Base-by-base conservation (phyloP, 2,329 filamentous ascomycete genomes). In the Sporothrix mexicana region DNA sequence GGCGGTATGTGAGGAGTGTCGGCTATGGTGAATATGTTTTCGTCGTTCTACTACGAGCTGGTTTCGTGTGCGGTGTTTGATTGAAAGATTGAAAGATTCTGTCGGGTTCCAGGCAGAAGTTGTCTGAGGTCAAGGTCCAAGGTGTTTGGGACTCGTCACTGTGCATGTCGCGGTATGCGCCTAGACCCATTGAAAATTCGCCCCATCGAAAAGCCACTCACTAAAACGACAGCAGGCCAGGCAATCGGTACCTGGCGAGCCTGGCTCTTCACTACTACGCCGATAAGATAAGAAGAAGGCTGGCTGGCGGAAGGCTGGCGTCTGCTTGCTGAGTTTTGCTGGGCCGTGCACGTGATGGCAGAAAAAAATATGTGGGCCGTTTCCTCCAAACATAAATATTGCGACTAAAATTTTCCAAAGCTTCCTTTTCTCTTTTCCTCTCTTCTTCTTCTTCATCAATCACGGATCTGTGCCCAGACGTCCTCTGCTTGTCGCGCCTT, bases 401-500 rank as follows among this genome's bases (percentile, higher is more conserved):
- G 20, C 70, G 49, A 68, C 64, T 71, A 68, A 76, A 61, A 68
- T 69, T 73, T 71, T 72, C 47, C 25, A 80, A 78, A 64, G 20
- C 49, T 41, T 57, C 20, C n/a, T 80, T 80, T 45, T 69, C 23
- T n/a, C 74, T 78, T 77, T 78, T 80, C 80, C 77, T 78, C 80
- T 80, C 69, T 64, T 74, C 17, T 78, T 79, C 79, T 76, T 73
- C 79, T 79, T 77, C 77, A 77, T 79, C 80, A 84, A 85, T 83
- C 85, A 89, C 86, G 90, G 92, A 94, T 92, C 91, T 97, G 94
- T 97, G 93, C 90, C 88, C 89, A 90, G 89, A 84, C 85, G 85
- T 95, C 93, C 92, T 82, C 88, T 92, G 84, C 87, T 86, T 78
- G 80, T 79, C 76, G 76, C 77, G 70, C 47, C 68, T 59, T 67